phyloP scores from a whole-genome alignment of 306 rosid genomes.

The Begonia masoniana region DNA sequence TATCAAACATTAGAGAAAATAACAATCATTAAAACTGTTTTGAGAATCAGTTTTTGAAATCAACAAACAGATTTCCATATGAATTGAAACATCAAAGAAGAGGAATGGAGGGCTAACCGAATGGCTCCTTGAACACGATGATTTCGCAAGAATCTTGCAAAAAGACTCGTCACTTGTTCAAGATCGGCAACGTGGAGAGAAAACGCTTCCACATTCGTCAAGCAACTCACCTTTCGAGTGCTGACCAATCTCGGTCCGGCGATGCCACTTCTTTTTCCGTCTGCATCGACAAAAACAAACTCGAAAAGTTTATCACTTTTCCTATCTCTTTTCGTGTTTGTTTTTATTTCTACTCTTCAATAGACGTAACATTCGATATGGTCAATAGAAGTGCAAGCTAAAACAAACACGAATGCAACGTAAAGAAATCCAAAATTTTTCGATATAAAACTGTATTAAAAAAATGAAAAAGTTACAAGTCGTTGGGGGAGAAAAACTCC shows the following conservation, averaged over 20 bases:
- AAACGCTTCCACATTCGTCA: constrained; percentile 75
- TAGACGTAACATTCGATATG: too few relatives aligned
- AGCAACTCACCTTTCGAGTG: constrained; percentile 54
- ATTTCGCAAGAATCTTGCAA: constrained; percentile 56
- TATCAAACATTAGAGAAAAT: too few relatives aligned
- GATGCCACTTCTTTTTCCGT: constrained; percentile 33
- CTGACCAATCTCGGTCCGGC: constrained; percentile 56
- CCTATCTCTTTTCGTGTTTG: too few relatives aligned
- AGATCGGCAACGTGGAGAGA: constrained; percentile 66
- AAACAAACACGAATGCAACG: too few relatives aligned
- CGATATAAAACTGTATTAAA: too few relatives aligned
- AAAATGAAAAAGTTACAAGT: too few relatives aligned
- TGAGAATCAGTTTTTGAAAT: too few relatives aligned
- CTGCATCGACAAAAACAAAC: constrained; percentile 24
- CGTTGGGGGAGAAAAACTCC: too few relatives aligned
- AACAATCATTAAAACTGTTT: too few relatives aligned
- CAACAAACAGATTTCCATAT: background rate
- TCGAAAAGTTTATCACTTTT: background rate
- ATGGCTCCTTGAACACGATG: constrained; percentile 71
- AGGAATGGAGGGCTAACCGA: constrained; percentile 28
- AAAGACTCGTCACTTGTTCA: constrained; percentile 73
- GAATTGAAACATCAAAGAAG: background rate
- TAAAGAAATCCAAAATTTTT: too few relatives aligned
- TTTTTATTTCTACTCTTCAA: too few relatives aligned
- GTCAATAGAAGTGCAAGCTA: too few relatives aligned